Evolutionary conservation across 2,329 filamentous ascomycete genomes (phyloP), one percentile per base, ranked within the genome.

Genomic region (Fusarium temperatum): DNA sequence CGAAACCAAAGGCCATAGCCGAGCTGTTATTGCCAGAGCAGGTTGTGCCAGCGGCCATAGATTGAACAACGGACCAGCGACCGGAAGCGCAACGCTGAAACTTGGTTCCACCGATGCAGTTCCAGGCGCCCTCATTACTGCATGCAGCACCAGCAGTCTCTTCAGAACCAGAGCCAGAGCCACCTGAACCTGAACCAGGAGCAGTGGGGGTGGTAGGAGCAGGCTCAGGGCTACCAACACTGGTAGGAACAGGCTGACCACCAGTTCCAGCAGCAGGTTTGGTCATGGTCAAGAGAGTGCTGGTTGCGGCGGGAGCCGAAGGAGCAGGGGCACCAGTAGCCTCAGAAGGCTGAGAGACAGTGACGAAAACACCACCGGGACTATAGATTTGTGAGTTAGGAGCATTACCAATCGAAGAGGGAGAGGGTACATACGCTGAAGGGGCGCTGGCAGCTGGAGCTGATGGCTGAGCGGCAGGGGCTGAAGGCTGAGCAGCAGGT

Each of bases 81-180:
- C 89, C 89, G 20, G 84, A 87, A n/a, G 88, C 89, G 75, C 90
- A 92, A 63, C 89, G 89, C 81, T 91, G 89, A 84, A 90, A 92
- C 56, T 85, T 83, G 30, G 80, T 81, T 56, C 89, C 89, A 24
- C 81, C 83, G 32, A 90, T 81, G 78, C 90, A 92, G 81, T 89
- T 88, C 88, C 88, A 92, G 22, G 80, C 75, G 26, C 90, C 90
- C 75, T 91, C 89, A 8, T 81, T 66, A 39, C 78, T 80, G 82
- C 90, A 91, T 26, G 84, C 61, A 20, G 84, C 81, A 38, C 84
- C 85, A 12, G 83, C 78, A 28, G 79, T 74, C 54, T 79, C 78
- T 62, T 75, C 76, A 45, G 83, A 81, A 32, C 73, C 78, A 69
- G 66, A 73, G 51, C 71, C 73, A 28, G 80, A 68, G 15, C 74